Evolutionary conservation across 805 yeast genomes (phyloP), one percentile per base, ranked within the genome.

Genomic region (Saturnispora serradocipensis): DNA sequence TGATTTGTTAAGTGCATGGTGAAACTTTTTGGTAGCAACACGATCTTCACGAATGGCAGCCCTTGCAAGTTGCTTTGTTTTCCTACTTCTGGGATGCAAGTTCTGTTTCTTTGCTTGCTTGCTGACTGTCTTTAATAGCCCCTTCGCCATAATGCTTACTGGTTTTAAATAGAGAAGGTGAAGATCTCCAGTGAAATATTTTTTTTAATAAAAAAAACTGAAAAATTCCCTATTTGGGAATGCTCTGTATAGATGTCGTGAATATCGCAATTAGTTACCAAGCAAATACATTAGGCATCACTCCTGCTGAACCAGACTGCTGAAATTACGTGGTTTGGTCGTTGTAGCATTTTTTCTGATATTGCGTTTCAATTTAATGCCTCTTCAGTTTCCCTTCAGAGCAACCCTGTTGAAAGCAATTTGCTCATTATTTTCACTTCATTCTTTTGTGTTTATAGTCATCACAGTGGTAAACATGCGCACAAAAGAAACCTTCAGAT

Each of bases 71-170:
- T 85, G 88, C 67, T 84, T 84, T 66, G 88, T 85, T 67, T 89
- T 91, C 50, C 97, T 77, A 9, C 97, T 96, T 61, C 83, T 84
- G 22, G 95, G 93, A 64, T 91, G 98, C 58, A 86, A 70, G 38
- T 77, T 72, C 43, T 77, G 79, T 40, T 76, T 78, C 54, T 78
- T 71, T 2, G 48, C 59, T 75, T 75, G 52, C 77, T 70, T 51
- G 82, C 68, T 57, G 75, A 73, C 67, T 83, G 83, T 57, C 60
- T 86, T 86, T 22, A 72, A 66, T 49, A 87, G 71, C 54, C 80
- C 80, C 61, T 85, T 86, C 16, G 80, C 84, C 54, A 82, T 68
- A 15, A 88, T 28, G n/a, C 24, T 6, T 20, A 22, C 28, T 13
- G 15, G 6, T 15, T 28, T 16, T 47, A 6, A 10, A 39, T 8